phyloP scores from a whole-genome alignment of 1,139 yeast genomes.

The Scheffersomyces stambukii region DNA sequence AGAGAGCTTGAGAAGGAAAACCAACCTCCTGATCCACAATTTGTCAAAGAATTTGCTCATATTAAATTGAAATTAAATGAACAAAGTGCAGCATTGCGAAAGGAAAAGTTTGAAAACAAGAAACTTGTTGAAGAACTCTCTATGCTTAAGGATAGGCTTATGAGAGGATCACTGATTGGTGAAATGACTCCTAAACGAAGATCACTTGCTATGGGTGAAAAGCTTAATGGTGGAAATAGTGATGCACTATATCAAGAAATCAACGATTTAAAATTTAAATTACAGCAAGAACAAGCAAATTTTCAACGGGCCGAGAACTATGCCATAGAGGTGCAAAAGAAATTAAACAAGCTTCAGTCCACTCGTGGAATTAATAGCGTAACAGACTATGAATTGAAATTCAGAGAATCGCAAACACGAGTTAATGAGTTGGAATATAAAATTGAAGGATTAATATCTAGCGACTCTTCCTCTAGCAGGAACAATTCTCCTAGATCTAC shows the following conservation, averaged over 20 bases:
- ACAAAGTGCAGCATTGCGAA: constrained; percentile 45
- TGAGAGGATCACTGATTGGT: constrained; percentile 17
- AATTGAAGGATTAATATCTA: constrained; percentile 21
- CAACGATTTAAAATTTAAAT: constrained; percentile 29
- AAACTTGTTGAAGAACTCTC: constrained; percentile 56
- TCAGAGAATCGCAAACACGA: constrained; percentile 32
- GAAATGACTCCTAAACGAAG: constrained; percentile 24
- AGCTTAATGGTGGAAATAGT: constrained; percentile 16
- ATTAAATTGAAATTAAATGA: constrained; percentile 53
- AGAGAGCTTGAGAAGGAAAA: constrained; percentile 33
- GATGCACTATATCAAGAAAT: constrained; percentile 29
- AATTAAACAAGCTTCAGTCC: constrained; percentile 39
- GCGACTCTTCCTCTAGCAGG: constrained; percentile 10
- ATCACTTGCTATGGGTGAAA: constrained; percentile 36
- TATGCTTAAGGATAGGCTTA: constrained; percentile 44
- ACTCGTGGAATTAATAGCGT: constrained; percentile 32
- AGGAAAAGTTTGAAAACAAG: constrained; percentile 51
- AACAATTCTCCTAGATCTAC: constrained; percentile 13
- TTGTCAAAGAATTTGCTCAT: constrained; percentile 44
- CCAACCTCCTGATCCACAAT: constrained; percentile 30
- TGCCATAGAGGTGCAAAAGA: constrained; percentile 45
- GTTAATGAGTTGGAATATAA: constrained; percentile 32
- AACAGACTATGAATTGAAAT: constrained; percentile 36
- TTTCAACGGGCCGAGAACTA: constrained; percentile 44
- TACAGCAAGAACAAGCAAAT: constrained; percentile 41